Conservation (phyloP, 192 early-diverging fungal genomes). For the Podila clonocystis region DNA sequence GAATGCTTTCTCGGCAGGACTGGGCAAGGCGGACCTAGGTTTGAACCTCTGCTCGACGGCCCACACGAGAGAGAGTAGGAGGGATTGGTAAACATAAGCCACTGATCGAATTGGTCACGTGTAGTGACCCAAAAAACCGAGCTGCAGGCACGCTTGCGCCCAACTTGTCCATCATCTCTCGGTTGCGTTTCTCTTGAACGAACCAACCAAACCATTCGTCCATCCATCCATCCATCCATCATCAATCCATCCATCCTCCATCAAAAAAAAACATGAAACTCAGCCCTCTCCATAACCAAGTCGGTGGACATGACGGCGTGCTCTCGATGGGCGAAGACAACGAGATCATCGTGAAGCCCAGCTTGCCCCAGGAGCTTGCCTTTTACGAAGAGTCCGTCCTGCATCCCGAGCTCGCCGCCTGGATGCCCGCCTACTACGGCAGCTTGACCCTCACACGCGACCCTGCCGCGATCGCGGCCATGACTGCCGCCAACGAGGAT, state of each 20-base stretch:
- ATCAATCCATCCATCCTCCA: neutral
- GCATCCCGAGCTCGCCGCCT: constrained; percentile 62
- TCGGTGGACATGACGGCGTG: constrained; percentile 83
- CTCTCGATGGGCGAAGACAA: constrained; percentile 68
- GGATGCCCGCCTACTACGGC: constrained; percentile 79
- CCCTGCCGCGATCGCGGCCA: neutral
- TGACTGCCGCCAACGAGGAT: neutral
- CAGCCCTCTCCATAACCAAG: constrained; percentile 72
- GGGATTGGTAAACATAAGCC: constrained; percentile 9
- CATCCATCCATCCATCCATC: neutral
- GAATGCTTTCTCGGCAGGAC: too few relatives aligned
- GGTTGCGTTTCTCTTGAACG: too few relatives aligned
- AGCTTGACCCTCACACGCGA: constrained; percentile 39
- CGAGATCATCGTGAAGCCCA: constrained; percentile 76
- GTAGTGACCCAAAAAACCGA: neutral
- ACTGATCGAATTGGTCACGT: neutral
- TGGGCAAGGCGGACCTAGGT: too few relatives aligned
- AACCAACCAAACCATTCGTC: too few relatives aligned
- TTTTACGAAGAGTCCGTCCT: constrained; percentile 76
- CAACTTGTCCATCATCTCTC: too few relatives aligned
- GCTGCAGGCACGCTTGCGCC: too few relatives aligned
- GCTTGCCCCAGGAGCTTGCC: constrained; percentile 65
- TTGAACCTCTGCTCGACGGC: too few relatives aligned
- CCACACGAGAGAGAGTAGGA: too few relatives aligned
- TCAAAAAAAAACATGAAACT: constrained; percentile 27